Evolutionary conservation across 1,284 basidiomycete species (phyloP).

Genomic region (Cutaneotrichosporon sp.): DNA sequence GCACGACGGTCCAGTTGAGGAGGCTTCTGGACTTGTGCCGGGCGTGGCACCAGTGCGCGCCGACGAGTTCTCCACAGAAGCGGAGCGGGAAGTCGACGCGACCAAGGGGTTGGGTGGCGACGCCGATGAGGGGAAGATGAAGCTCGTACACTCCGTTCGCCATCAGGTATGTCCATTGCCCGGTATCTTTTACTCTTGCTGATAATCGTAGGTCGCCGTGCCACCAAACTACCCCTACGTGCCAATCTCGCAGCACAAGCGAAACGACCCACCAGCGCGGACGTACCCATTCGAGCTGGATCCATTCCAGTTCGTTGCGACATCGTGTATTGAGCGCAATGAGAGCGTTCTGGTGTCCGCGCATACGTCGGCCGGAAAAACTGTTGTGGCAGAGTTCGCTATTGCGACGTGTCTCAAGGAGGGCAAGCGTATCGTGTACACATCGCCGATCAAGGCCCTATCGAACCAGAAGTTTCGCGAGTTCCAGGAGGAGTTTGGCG

Average conservation of each 20-base stretch:
- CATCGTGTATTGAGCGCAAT: constrained; percentile 91
- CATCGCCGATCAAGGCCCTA: constrained; percentile 97
- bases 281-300: constrained; percentile 96
- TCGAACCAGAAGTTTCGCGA: constrained; percentile 99
- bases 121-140: constrained; percentile 46
- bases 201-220: constrained; percentile 89
- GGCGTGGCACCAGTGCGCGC: constrained; percentile 67
- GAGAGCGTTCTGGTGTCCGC: constrained; percentile 97
- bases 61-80: constrained; percentile 84
- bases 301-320: constrained; percentile 94
- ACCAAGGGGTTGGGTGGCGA: constrained; percentile 69
- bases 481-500: constrained; percentile 92
- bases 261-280: constrained; percentile 81
- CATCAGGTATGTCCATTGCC: no score
- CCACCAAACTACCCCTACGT: constrained; percentile 88
- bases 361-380: constrained; percentile 99
- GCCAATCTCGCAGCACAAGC: constrained; percentile 87
- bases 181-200: no score
- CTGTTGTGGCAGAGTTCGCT: constrained; percentile 98
- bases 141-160: constrained; percentile 47
- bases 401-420: constrained; percentile 96
- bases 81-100: constrained; percentile 78
- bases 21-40: constrained; percentile 28
- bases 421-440: constrained; percentile 86
- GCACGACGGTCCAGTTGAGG: constrained; percentile 17